A percentile compares a stretch with the other conserved stretches of the same genome.
Evolutionary conservation across 2,329 filamentous ascomycete genomes (phyloP).

Genomic region (Furcasterigmium furcatum): DNA sequence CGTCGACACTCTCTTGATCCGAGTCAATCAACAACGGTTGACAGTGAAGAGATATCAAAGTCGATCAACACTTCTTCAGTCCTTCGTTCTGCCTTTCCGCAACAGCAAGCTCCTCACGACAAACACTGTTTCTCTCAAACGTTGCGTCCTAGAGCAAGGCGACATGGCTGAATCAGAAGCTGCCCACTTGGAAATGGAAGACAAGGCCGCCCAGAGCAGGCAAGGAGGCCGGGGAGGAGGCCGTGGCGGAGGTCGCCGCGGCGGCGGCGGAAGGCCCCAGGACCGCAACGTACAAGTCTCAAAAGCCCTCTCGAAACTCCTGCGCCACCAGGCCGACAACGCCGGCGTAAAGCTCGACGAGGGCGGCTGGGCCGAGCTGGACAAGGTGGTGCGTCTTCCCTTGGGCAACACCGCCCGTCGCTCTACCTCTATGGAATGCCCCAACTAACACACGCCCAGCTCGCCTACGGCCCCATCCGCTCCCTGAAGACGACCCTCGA

Average conservation of each 20-base stretch:
- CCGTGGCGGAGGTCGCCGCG: constrained; percentile 21
- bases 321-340: constrained; percentile 54
- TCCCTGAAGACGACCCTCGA: constrained; percentile 69
- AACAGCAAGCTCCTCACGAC: too few species aligned
- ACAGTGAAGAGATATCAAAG: too few species aligned
- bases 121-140: too few species aligned
- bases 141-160: background rate
- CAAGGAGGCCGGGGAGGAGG: constrained; percentile 22
- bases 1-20: too few species aligned
- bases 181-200: constrained; percentile 9
- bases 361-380: constrained; percentile 57
- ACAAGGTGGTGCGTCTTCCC: constrained; percentile 50
- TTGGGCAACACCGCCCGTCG: constrained; percentile 4
- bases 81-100: too few species aligned
- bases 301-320: constrained; percentile 49
- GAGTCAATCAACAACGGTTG: too few species aligned
- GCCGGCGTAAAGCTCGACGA: constrained; percentile 55
- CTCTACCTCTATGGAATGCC: background rate
- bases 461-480: constrained; percentile 56
- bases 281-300: constrained; percentile 47
- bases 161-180: background rate
- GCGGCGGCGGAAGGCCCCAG: constrained; percentile 24
- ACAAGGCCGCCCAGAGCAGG: constrained; percentile 11
- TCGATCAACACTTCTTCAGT: too few species aligned
- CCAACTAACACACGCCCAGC: constrained; percentile 24